Evolutionary conservation across 768 basidiomycete species (phyloP).

Genomic region (Lactarius indigo): DNA sequence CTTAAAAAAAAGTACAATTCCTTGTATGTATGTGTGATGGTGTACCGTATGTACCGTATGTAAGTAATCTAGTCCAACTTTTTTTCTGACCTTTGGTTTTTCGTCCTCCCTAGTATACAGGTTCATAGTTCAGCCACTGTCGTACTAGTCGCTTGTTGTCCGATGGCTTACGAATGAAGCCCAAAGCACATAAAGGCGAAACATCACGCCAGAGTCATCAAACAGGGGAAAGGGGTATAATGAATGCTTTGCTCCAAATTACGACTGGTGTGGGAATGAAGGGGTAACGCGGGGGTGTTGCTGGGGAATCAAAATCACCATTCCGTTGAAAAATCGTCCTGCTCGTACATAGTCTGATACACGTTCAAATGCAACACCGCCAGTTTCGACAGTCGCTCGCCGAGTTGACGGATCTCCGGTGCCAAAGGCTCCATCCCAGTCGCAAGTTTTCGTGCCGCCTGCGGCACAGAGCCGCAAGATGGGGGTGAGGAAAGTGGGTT

Average conservation of each 20-base stretch:
- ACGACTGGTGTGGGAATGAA: conserved; percentile 5
- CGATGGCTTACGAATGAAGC: conserved; percentile 7
- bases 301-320: conserved; percentile 19
- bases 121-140: conserved; percentile 17
- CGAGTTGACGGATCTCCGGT: conserved; percentile 65
- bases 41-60: background rate
- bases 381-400: conserved; percentile 68
- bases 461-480: conserved; percentile 30
- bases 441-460: conserved; percentile 17
- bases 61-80: conserved; percentile 1
- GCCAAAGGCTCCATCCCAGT: conserved; percentile 67
- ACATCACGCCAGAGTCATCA: conserved; percentile 20
- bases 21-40: background rate
- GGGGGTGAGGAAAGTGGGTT: conserved; percentile 5
- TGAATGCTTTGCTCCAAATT: conserved; percentile 23
- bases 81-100: background rate
- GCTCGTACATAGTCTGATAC: conserved; percentile 75
- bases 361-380: conserved; percentile 72
- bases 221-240: conserved; percentile 12
- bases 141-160: conserved; percentile 15
- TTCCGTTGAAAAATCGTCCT: conserved; percentile 45
- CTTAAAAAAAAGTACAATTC: background rate
- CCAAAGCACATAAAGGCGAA: conserved; percentile 17
- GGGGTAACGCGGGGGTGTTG: conserved; percentile 18
- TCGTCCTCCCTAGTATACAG: conserved; percentile 11